phyloP scores from a whole-genome alignment of 1,284 basidiomycete species.

The Phaffia rhodozyma region DNA sequence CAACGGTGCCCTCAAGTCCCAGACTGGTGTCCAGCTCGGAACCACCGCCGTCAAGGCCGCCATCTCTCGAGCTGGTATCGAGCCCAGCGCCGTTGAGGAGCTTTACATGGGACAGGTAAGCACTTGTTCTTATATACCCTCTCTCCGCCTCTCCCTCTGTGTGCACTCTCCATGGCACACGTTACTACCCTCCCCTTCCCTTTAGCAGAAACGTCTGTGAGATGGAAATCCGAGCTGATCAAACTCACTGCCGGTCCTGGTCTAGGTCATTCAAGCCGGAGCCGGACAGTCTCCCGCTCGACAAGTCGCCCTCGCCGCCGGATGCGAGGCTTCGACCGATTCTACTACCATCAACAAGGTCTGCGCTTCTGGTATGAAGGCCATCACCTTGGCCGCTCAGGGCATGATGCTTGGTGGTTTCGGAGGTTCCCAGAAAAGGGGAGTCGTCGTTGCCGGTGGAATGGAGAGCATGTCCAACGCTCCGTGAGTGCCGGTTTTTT shows the following conservation, averaged over 20 bases:
- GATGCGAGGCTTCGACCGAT: constrained; percentile 72
- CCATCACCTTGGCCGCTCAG: constrained; percentile 85
- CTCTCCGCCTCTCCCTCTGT: constrained; percentile 31
- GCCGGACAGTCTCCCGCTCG: constrained; percentile 90
- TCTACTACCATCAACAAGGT: constrained; percentile 99
- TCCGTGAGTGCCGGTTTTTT: constrained; percentile 19
- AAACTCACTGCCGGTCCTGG: neutral
- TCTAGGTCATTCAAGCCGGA: constrained; percentile 75
- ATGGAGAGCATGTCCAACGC: constrained; percentile 76
- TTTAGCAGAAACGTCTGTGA: neutral
- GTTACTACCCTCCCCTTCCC: constrained; percentile 23
- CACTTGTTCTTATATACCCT: constrained; percentile 25
- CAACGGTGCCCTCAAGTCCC: constrained; percentile 74
- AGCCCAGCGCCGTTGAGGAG: constrained; percentile 77
- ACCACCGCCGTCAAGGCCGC: constrained; percentile 80
- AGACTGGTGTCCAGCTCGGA: constrained; percentile 87
- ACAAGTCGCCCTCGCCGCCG: constrained; percentile 80
- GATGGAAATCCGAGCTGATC: neutral
- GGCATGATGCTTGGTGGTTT: constrained; percentile 61
- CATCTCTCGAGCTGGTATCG: constrained; percentile 63
- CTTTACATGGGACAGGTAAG: constrained; percentile 76
- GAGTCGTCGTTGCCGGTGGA: constrained; percentile 82
- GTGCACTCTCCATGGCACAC: constrained; percentile 37
- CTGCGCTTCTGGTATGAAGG: constrained; percentile 91
- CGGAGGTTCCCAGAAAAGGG: constrained; percentile 45